Evolutionary conservation across 257 asterid species (phyloP).

Genomic region (Plectranthus barbatus): DNA sequence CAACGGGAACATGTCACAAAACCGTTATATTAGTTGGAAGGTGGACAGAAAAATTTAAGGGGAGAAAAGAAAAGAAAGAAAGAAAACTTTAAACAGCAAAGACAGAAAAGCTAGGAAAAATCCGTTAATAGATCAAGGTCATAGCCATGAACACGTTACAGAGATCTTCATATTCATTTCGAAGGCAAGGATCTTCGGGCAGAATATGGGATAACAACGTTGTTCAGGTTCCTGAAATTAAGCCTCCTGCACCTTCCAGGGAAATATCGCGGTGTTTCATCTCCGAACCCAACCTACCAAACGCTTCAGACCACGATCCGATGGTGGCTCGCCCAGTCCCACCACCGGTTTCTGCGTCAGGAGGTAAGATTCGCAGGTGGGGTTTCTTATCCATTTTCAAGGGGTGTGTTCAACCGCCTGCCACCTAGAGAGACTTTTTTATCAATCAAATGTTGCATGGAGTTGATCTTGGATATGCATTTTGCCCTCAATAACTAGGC

Average conservation of each 20-base stretch:
- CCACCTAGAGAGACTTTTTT: slow-evolving; percentile 14
- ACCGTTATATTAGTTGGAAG: slow-evolving; percentile 21
- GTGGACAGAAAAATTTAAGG: not conserved
- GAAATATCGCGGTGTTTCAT: not conserved
- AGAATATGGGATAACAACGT: slow-evolving; percentile 41
- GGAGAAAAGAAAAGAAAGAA: not conserved
- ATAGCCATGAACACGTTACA: slow-evolving; percentile 45
- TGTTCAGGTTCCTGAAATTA: not conserved
- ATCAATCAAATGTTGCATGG: not conserved
- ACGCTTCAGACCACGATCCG: slow-evolving; percentile 9
- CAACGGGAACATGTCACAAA: not conserved
- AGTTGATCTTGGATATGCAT: not conserved
- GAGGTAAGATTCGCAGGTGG: slow-evolving; percentile 21
- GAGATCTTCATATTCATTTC: slow-evolving; percentile 58
- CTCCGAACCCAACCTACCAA: not conserved
- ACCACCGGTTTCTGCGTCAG: slow-evolving; percentile 15
- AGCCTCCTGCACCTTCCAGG: not conserved
- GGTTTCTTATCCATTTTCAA: slow-evolving; percentile 25
- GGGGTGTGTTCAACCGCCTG: slow-evolving; percentile 22
- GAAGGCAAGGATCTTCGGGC: slow-evolving; percentile 82
- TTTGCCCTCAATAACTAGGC: no score
- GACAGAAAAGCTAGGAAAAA: not conserved
- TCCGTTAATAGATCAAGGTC: not conserved
- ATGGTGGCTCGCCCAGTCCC: not conserved
- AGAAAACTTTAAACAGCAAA: not conserved